These are phyloP conservation scores for Diutina neorugosa DNA, from an alignment of 1,139 yeast genomes.

Conservation along the genomic window DNA sequence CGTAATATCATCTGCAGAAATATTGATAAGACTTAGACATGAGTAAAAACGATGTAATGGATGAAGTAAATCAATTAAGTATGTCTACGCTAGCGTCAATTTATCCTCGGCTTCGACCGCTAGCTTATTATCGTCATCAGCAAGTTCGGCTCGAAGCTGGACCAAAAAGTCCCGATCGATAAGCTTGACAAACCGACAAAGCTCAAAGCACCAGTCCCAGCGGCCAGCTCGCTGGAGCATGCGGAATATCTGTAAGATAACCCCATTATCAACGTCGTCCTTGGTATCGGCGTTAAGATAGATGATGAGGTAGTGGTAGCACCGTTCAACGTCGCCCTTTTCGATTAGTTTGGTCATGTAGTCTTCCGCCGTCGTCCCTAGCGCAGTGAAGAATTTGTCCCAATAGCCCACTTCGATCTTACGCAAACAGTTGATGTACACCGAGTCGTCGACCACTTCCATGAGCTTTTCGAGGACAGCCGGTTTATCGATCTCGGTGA, in stretches of 20 bases:
- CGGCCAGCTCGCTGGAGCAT: slow-evolving; percentile 20
- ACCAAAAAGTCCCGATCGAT: slow-evolving; percentile 19
- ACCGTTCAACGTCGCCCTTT: slow-evolving; percentile 24
- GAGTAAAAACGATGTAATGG: no score
- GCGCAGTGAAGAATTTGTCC: slow-evolving; percentile 22
- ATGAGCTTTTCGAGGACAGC: slow-evolving; percentile 15
- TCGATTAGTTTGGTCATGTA: slow-evolving; percentile 27
- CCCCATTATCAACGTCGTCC: slow-evolving; percentile 18
- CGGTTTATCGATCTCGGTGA: slow-evolving; percentile 13
- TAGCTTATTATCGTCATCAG: not conserved
- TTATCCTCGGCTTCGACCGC: not conserved
- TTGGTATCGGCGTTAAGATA: slow-evolving; percentile 18
- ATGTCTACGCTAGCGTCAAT: not conserved
- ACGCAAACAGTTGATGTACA: slow-evolving; percentile 30
- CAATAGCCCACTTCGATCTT: slow-evolving; percentile 32
- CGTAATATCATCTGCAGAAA: no score
- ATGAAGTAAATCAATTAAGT: no score
- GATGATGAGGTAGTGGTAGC: slow-evolving; percentile 30
- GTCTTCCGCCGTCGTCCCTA: slow-evolving; percentile 25
- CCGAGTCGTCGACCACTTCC: slow-evolving; percentile 21
- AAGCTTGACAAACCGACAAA: slow-evolving; percentile 32
- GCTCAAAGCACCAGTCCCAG: slow-evolving; percentile 37
- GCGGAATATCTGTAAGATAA: slow-evolving; percentile 23
- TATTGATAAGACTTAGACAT: no score
- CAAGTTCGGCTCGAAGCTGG: not conserved